Evolutionary conservation across 2,329 filamentous ascomycete genomes (phyloP), one percentile per base, ranked within the genome.

Genomic region (Hymenoscyphus albidus): DNA sequence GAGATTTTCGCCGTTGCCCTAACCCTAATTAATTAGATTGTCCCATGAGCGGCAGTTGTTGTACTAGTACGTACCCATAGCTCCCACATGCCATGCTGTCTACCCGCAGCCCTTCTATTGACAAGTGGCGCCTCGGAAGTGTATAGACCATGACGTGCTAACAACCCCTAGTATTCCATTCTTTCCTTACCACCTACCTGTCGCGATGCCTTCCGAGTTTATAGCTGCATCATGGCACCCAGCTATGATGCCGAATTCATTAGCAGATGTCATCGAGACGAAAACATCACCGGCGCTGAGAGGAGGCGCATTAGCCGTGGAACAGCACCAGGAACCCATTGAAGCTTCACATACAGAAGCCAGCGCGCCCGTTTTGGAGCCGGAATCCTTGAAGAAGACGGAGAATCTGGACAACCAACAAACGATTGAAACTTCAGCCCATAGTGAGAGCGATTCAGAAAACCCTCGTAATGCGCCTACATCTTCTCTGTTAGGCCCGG

Each of bases 161-260:
- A 71, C 68, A 64, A n/a, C 61, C 40, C 13, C 38, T 66, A 69
- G 69, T 71, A 72, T 73, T 71, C 67, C 65, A 61, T 72, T 71
- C 65, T 69, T 70, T 69, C 68, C 51, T 57, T 55, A 48, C 57
- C 48, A 59, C 62, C 65, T 54, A 62, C 40, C 39, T 55, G 10
- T 68, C 65, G 67, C 69, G 65, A 82, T 83, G 81, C 69, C 78
- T 63, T 78, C 78, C 62, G 77, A 79, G 73, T 76, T 76, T 67
- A 74, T 78, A 56, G 76, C 73, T 70, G 76, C 79, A 67, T 77
- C 80, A 64, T 83, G 81, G 81, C 77, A 84, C 76, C 81, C 82
- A 64, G 81, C 82, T 58, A 76, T 80, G 72, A 82, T 81, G 80
- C 81, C 82, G 66, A 78, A 83, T 71, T 73, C 76, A 63, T 63